Conservation (phyloP, 1,139 yeast genomes). For the Geotrichum australiense region DNA sequence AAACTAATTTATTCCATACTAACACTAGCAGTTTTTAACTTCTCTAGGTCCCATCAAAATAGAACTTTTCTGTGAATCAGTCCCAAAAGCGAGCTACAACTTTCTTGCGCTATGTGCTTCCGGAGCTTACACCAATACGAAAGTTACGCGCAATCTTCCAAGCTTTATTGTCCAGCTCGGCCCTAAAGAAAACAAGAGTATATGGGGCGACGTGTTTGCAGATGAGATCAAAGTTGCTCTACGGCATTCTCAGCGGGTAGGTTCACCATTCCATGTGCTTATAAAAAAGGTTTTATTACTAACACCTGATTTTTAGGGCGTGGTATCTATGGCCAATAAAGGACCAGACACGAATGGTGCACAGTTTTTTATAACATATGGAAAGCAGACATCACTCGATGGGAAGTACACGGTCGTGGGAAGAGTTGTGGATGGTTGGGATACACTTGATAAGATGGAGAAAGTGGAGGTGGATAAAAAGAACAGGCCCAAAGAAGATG, state of each 20-base stretch:
- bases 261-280: conserved; percentile 22
- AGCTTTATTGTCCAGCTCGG: conserved; percentile 46
- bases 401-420: conserved; percentile 56
- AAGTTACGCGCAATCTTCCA: conserved; percentile 40
- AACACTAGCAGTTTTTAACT: conserved; percentile 23
- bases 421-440: conserved; percentile 39
- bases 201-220: conserved; percentile 45
- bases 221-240: conserved; percentile 43
- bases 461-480: conserved; percentile 35
- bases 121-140: conserved; percentile 40
- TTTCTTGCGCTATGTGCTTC: conserved; percentile 45
- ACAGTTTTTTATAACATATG: conserved; percentile 41
- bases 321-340: conserved; percentile 42
- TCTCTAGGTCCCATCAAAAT: conserved; percentile 38
- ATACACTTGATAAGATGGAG: conserved; percentile 37
- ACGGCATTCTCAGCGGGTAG: conserved; percentile 39
- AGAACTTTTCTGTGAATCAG: conserved; percentile 38
- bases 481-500: conserved; percentile 38
- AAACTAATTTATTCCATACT: background rate
- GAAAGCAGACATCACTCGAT: conserved; percentile 41
- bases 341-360: conserved; percentile 42
- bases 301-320: conserved; percentile 28
- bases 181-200: conserved; percentile 46
- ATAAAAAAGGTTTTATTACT: background rate
- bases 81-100: conserved; percentile 38